Base-by-base conservation (phyloP, 2,329 filamentous ascomycete genomes). In the Claviceps digitariae region DNA sequence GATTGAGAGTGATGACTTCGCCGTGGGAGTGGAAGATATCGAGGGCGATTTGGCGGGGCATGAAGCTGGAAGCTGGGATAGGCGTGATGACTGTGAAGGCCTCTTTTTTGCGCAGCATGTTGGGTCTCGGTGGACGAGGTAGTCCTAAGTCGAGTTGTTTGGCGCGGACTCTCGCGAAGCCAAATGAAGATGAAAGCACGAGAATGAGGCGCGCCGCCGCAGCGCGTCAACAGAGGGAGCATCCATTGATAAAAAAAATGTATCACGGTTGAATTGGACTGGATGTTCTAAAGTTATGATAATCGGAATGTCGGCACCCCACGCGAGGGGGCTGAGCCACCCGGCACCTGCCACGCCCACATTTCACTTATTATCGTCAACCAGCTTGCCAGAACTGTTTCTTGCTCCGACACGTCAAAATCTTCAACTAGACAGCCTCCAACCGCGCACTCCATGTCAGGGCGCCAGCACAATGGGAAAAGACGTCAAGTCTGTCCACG, bases 21-120 rank as follows among this genome's bases (percentile, higher is more conserved):
- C 77, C 76, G 66, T 86, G 83, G 57, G 78, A 79, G 65, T 86
- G 83, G 54, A 87, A 78, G 64, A 87, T 84, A 64, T 86, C 83
- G 68, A 87, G 76, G 59, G 83, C 83, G 52, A 87, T 75, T 65
- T 86, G 82, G 56, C 83, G 82, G 20, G 83, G 83, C 58, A 87
- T 84, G 66, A 82, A 83, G 62, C 75, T 73, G 34, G 83, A n/a
- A n/a, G n/a, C n/a, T n/a, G n/a, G 83, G 50, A 87, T 84, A 47
- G 83, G 81, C 54, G 83, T 87, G 63, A 86, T 78, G 58, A 84
- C 77, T 27, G 82, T 86, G 66, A 84, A 83, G 27, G 75, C 73
- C 57, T 81, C 77, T 64, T 83, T 85, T 65, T 81, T 86, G 59
- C 76, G 73, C 57, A 82, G 66, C 71, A 81, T 78, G 56, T 64